phyloP scores from a whole-genome alignment of 2,329 filamentous ascomycete species.

The Chaetothyriales sp. region DNA sequence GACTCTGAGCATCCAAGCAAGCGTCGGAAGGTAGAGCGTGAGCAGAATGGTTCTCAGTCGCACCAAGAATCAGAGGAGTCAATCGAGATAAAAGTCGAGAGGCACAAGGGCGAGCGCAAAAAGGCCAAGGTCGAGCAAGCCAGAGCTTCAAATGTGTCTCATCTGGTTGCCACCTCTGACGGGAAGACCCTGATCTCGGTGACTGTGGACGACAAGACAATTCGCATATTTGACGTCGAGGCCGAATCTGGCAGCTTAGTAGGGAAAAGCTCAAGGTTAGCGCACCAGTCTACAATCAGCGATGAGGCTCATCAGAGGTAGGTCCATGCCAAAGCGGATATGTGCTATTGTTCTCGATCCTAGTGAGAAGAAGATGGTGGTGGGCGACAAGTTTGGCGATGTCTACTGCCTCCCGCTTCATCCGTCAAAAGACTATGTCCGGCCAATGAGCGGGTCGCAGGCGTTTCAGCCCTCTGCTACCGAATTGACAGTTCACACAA shows the following conservation, averaged over 20 bases:
- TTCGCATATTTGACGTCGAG: conserved; percentile 65
- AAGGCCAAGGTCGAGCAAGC: conserved; percentile 12
- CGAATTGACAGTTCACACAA: conserved; percentile 47
- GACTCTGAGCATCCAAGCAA: conserved; percentile 29
- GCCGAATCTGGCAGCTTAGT: conserved; percentile 43
- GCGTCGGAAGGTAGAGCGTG: conserved; percentile 25
- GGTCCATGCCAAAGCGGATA: conserved; percentile 78
- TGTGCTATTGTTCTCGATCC: conserved; percentile 59
- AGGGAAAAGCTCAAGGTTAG: conserved; percentile 59
- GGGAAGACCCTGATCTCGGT: conserved; percentile 60
- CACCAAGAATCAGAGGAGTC: conserved; percentile 15
- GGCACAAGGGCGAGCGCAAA: conserved; percentile 14
- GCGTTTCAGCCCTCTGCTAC: conserved; percentile 37
- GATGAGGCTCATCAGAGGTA: conserved; percentile 27
- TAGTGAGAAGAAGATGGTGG: conserved; percentile 60
- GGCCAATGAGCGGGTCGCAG: conserved; percentile 20
- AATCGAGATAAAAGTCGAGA: conserved; percentile 18
- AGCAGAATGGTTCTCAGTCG: conserved; percentile 8
- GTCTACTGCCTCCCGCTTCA: conserved; percentile 77
- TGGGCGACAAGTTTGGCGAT: conserved; percentile 92
- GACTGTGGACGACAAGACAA: conserved; percentile 80
- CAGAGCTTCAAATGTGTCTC: conserved; percentile 44
- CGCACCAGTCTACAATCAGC: background rate
- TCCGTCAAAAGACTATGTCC: conserved; percentile 25
- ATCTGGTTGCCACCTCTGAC: conserved; percentile 50